Evolutionary conservation across 2,329 filamentous ascomycete species (phyloP), one percentile per base, ranked within the genome.

Genomic region (Bipolaris gigantea): DNA sequence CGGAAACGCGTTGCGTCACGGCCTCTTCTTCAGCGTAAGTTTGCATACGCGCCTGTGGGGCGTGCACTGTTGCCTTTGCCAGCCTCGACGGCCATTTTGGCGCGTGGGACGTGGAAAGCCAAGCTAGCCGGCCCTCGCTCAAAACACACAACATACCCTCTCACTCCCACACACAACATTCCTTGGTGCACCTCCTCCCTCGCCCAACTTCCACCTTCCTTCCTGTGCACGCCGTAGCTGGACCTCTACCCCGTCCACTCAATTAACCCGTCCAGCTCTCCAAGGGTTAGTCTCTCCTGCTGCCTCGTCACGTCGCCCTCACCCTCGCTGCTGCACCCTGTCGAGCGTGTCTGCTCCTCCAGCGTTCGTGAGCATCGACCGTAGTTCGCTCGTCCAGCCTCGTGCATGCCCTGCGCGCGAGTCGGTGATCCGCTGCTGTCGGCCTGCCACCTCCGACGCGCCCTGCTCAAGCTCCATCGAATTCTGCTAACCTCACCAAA

Each of bases 101-200:
- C 61, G 63, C 62, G 57, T 61, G 60, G 61, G 61, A 61, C 60
- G 61, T 57, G 60, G 60, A 61, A 59, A 23, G 58, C 59, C 61
- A 58, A 66, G 60, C 52, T 51, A 51, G 52, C 52, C 48, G 21
- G 62, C 66, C 66, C 59, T 61, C 57, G 55, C 63, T 62, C 67
- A 72, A 71, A 73, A 72, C 68, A 73, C 73, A 72, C 63, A 67
- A 55, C 56, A 63, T 58, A 54, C 63, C 65, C 61, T 67, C 56
- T 62, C 63, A 40, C 18, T 45, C 52, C 62, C 59, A 61, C 63
- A 60, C 65, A 66, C 67, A 72, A 71, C 70, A 72, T 65, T 71
- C 70, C 67, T 69, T 64, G 66, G 67, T 65, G 65, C 69, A 63
- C 63, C 64, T 59, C 53, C 57, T 55, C 56, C 55, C 57, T 59